Base-by-base conservation (phyloP, 345 rosid species). In the Rhodamnia rubescens region DNA sequence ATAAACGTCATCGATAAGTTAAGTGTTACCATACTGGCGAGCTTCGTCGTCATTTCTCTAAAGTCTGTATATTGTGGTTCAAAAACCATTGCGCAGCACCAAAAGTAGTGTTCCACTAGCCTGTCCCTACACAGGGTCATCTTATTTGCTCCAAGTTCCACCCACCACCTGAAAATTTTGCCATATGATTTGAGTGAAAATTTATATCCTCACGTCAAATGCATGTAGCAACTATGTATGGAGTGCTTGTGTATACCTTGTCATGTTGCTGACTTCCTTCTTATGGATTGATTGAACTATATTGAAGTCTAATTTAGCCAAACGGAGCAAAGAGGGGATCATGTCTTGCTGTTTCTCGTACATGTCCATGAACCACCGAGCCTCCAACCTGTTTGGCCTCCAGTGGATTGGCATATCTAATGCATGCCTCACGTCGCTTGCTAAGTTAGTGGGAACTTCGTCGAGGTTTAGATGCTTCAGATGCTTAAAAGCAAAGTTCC, bases 301-400 rank as follows among this genome's bases (percentile, higher is more conserved):
- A 54, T 88, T 88, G 78, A 11, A 83, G n/a, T 83, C 89, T 74
- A 85, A 53, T 59, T 87, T 87, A 32, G 89, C 89, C 22, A 87
- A 82, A 26, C 24, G 36, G 11, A 88, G 87, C 69, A 85, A 78
- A 64, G 51, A 49, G 7, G 82, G 85, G 52, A 40, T 57, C 59
- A 9, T 22, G 53, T 55, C 40, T 13, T 10, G 47, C n/a, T 83
- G 83, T 49, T 54, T 42, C 64, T 55, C 84, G 61, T 82, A 87
- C 14, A n/a, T 21, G 59, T 40, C 50, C 7, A 88, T 88, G 83
- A 75, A 85, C 86, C 87, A 88, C 47, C 82, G 61, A 21, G 87
- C 86, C 80, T 85, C 89, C n/a, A 88, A 7, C 84, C 85, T 85
- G 5, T 83, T 81, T 29, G 84, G 53, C 59, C 87, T 61, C 84